Evolutionary conservation across 371 early-diverging fungal species (phyloP).

Genomic region (Apophysomyces variabilis): DNA sequence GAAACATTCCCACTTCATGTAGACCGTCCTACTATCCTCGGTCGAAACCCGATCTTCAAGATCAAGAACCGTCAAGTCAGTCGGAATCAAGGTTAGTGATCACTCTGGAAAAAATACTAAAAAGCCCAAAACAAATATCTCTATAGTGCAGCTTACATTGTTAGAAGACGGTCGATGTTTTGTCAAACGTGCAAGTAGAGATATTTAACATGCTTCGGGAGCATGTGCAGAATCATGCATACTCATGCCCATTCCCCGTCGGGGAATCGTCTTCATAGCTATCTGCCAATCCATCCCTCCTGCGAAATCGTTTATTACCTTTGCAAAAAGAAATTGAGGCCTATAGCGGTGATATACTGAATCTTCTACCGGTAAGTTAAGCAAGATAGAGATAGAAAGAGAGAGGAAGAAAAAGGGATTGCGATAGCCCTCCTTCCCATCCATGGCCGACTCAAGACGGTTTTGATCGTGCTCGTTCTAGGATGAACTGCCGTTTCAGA

Average conservation of each 20-base stretch:
- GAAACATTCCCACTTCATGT: background rate
- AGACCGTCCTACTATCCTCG: background rate
- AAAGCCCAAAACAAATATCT: background rate
- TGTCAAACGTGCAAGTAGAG: conserved; percentile 14
- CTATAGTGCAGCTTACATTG: conserved; percentile 16
- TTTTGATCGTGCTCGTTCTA: background rate
- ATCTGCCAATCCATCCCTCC: conserved; percentile 6
- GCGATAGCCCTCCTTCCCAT: too few species aligned
- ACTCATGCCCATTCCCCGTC: background rate
- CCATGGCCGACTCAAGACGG: too few species aligned
- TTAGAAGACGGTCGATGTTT: conserved; percentile 22
- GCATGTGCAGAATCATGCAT: background rate
- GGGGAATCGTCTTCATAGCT: conserved; percentile 3
- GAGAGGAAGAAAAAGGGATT: too few species aligned
- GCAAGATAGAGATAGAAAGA: too few species aligned
- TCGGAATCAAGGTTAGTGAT: conserved; percentile 12
- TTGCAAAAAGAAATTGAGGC: conserved; percentile 16
- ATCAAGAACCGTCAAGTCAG: conserved; percentile 6
- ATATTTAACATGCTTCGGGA: background rate
- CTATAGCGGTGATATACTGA: conserved; percentile 1
- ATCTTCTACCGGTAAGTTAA: conserved; percentile 15
- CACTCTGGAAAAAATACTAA: background rate
- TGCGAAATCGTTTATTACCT: conserved; percentile 5
- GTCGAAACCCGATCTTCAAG: conserved; percentile 9
- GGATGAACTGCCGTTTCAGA: conserved; percentile 5